Percentiles rank a stretch among this genome's conserved stretches.
phyloP scores from a whole-genome alignment of 768 basidiomycete species.

The Gyrodon lividus region DNA sequence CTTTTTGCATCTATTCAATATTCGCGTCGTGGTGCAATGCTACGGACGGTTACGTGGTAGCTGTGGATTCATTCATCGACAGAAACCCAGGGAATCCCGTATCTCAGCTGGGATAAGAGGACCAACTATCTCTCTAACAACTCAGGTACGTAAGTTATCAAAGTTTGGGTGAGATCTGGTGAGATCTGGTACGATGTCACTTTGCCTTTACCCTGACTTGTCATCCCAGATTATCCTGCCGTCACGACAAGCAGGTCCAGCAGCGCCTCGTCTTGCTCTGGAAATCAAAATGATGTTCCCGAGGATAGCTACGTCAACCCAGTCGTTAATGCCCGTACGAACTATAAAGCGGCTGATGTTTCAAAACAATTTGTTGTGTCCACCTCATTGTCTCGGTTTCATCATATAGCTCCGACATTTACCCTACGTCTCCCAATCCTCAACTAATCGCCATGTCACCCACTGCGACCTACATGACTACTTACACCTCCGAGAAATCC shows the following conservation, averaged over 20 bases:
- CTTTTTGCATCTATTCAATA: not conserved
- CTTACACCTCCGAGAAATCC: constrained; percentile 1
- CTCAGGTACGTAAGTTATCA: not conserved
- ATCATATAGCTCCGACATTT: constrained; percentile 13
- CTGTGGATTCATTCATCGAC: not conserved
- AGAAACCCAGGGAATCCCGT: no score
- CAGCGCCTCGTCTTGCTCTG: not conserved
- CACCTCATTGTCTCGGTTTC: constrained; percentile 10
- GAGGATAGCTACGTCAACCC: constrained; percentile 4
- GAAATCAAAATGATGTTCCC: constrained; percentile 1
- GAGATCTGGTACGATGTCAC: not conserved
- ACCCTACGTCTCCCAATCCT: not conserved
- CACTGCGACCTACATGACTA: constrained; percentile 19
- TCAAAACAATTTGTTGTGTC: constrained; percentile 12
- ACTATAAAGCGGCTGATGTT: constrained; percentile 29
- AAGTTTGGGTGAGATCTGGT: not conserved
- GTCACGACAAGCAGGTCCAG: constrained; percentile 9
- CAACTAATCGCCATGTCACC: constrained; percentile 22
- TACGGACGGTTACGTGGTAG: not conserved
- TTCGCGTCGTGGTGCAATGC: constrained; percentile 5
- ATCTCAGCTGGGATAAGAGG: no score
- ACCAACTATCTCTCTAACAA: no score
- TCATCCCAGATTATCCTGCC: not conserved
- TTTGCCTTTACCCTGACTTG: not conserved
- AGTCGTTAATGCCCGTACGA: constrained; percentile 11